Conservation (phyloP, 306 rosid genomes). For the Macrotyloma uniflorum region DNA sequence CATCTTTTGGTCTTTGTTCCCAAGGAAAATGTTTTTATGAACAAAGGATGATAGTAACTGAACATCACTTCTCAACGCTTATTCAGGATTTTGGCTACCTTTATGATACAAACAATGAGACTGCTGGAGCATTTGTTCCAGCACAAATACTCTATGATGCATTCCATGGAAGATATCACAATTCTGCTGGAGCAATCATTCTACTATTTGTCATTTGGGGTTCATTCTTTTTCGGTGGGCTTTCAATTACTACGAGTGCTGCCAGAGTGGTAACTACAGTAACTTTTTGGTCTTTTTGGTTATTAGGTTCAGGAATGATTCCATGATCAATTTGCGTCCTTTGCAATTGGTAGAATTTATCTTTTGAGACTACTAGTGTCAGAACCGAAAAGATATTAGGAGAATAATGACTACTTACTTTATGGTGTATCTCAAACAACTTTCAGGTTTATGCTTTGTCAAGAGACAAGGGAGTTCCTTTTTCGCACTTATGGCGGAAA, state of each 20-base stretch:
- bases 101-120: slow-evolving; percentile 68
- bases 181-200: slow-evolving; percentile 66
- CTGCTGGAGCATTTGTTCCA: slow-evolving; percentile 82
- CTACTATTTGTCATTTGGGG: slow-evolving; percentile 78
- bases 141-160: slow-evolving; percentile 91
- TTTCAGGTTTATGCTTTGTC: slow-evolving; percentile 84
- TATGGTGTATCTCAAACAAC: slow-evolving; percentile 12
- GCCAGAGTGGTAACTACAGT: slow-evolving; percentile 76
- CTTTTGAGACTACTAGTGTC: not conserved
- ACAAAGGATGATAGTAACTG: slow-evolving; percentile 1
- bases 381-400: not conserved
- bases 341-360: slow-evolving; percentile 18
- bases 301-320: not conserved
- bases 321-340: not conserved
- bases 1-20: not conserved
- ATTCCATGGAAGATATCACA: slow-evolving; percentile 82
- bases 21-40: not conserved
- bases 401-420: slow-evolving; percentile 6
- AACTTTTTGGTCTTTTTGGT: not conserved
- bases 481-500: slow-evolving; percentile 68
- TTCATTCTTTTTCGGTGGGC: slow-evolving; percentile 90
- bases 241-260: slow-evolving; percentile 84
- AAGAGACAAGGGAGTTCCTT: slow-evolving; percentile 82
- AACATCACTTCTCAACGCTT: slow-evolving; percentile 18
- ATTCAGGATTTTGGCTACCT: slow-evolving; percentile 70